Evolutionary conservation across 306 rosid genomes (phyloP), one percentile per base, ranked within the genome.

Genomic region (Senna tora): DNA sequence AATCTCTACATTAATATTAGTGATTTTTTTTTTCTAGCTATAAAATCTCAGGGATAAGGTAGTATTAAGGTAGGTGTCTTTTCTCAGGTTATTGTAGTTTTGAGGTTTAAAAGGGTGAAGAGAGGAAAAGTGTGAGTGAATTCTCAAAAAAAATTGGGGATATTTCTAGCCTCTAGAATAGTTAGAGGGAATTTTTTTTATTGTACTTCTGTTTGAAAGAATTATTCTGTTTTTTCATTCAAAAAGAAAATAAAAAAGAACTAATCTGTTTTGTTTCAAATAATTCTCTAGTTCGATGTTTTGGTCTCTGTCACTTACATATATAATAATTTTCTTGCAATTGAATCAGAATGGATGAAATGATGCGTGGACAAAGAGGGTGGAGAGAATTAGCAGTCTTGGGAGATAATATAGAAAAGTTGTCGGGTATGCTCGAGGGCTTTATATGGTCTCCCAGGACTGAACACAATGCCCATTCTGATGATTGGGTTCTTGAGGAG

Each of bases 351-450:
- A 91, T 94, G 96, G 99, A 91, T 87, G 99, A 91, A 74, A 91
- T 94, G 99, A 94, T 94, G 97, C 82, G 87, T 16, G 96, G 97
- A 51, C 97, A 94, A 84, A 85, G 96, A 82, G 99, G 99, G 57
- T 91, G 99, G 99, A 94, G 96, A 79, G 99, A 94, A 82, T 84
- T 91, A 72, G 95, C 97, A 2, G 78, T 86, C 72, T 79, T 91
- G 86, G 99, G 99, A 72, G 97, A 91, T 74, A 91, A 89, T 76
- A 86, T 91, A 56, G 96, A 91, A 76, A 94, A 89, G 84, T 81
- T 89, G 42, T 89, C 97, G 62, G 99, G 97, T 65, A 85, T 91
- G 89, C 86, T 94, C 57, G 97, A 94, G 82, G 95, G 97, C 61
- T 81, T 94, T 60, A 86, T 91, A 75, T 89, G 96, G 92, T 86